Base-by-base conservation (phyloP, 169 alveolate genomes). In the Fabrea salina region DNA sequence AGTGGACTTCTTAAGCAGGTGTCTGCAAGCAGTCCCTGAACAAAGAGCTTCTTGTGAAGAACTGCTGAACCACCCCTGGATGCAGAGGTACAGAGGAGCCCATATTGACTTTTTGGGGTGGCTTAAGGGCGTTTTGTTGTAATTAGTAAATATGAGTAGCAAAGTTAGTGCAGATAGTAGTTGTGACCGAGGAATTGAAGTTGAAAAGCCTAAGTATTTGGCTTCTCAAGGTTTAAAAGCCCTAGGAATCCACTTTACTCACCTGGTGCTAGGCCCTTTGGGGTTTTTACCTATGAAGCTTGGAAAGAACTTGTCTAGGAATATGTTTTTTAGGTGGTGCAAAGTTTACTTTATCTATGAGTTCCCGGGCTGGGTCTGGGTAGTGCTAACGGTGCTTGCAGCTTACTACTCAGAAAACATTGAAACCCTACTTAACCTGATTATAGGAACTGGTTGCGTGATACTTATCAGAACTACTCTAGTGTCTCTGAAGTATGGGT, bases 21-120 rank as follows among this genome's bases (percentile, higher is more conserved):
- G 98, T 41, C 71, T 95, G 7, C 80, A 84, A 16, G 87, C 85
- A 50, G 90, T 91, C 30, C 95, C 95, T 13, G 79, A 86, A 30
- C 70, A 87, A 51, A 80, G 98, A 66, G 91, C 93, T 3, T 67
- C 76, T 44, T 89, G 87, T n/a, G 79, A 75, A 27, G 93, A 90
- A 66, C 58, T 92, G 59, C 50, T 90, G 4, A 64, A 82, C n/a
- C 89, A 89, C 74, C 86, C 90, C 5, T 89, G 88, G 56, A 77
- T 89, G 19, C 5, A 5, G 13, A 25, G 4, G 7, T 25, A 47
- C 37, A 5, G n/a, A n/a, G 11, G 44, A 11, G 64, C 30, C 32
- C 8, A 41, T 13, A 66, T 22, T n/a, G 67, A 70, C 22, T 44
- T 70, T 27, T n/a, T 47, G n/a, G 67, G 44, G 22, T 70, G 79